Conservation (phyloP, 1,284 basidiomycete genomes). For the Marasmius oreades region DNA sequence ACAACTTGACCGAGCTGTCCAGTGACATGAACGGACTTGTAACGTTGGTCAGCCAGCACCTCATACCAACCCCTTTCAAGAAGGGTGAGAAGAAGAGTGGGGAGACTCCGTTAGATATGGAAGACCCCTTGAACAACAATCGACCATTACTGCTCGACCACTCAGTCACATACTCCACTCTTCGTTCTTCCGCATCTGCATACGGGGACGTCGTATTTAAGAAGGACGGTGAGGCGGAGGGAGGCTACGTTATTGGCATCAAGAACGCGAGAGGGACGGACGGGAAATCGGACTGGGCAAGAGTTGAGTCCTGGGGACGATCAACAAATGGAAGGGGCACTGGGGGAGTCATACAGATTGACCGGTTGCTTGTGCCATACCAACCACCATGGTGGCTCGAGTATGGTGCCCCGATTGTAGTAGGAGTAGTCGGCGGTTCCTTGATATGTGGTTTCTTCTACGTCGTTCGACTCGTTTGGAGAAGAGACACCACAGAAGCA, state of each 20-base stretch:
- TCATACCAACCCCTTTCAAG: conserved; percentile 60
- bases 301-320: conserved; percentile 78
- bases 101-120: conserved; percentile 20
- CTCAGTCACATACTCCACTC: conserved; percentile 69
- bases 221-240: conserved; percentile 40
- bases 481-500: conserved; percentile 69
- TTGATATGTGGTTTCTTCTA: conserved; percentile 72
- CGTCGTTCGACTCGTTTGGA: conserved; percentile 61
- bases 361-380: conserved; percentile 83
- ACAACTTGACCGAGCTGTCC: conserved; percentile 82
- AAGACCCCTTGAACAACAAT: conserved; percentile 53
- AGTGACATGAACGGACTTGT: conserved; percentile 58
- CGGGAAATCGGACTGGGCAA: conserved; percentile 71
- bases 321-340: conserved; percentile 65
- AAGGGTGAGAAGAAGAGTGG: conserved; percentile 1
- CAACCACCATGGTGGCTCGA: conserved; percentile 77
- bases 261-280: conserved; percentile 80
- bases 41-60: conserved; percentile 82
- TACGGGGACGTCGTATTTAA: conserved; percentile 85
- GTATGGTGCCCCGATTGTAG: conserved; percentile 61
- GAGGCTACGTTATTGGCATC: conserved; percentile 80
- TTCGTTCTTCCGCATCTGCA: conserved; percentile 56
- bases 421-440: conserved; percentile 52
- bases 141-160: conserved; percentile 72
- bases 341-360: conserved; percentile 89